Percentiles rank a stretch among this genome's conserved stretches.
These are phyloP conservation scores for Echinosophora koreensis DNA, from an alignment of 306 rosid species.

Conservation along the genomic window DNA sequence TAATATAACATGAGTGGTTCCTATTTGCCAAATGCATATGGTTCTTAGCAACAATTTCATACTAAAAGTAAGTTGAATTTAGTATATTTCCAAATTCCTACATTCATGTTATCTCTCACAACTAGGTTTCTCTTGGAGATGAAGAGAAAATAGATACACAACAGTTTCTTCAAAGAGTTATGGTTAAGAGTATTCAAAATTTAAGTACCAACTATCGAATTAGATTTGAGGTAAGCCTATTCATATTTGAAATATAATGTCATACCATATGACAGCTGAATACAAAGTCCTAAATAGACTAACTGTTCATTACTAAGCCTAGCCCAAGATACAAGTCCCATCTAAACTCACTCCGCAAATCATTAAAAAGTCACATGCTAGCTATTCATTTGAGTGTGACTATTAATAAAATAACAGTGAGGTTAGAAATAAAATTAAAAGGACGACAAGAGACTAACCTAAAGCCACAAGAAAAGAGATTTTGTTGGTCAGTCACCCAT, in stretches of 20 bases:
- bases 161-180: background rate
- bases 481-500: no score
- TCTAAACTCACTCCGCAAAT: no score
- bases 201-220: background rate
- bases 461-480: no score
- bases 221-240: background rate
- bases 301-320: no score
- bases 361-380: no score
- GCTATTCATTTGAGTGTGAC: no score
- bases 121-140: background rate
- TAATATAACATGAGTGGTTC: background rate
- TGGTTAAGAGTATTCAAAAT: background rate
- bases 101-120: background rate
- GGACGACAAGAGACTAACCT: no score
- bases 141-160: background rate
- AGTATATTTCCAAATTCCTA: background rate
- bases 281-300: no score
- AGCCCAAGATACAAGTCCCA: no score
- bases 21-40: slow-evolving; percentile 24
- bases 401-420: no score
- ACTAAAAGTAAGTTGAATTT: background rate
- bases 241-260: no score
- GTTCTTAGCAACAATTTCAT: background rate
- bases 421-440: no score
- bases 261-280: background rate